Conservation (phyloP, 306 rosid species). For the Trichosanthes cucumerina region DNA sequence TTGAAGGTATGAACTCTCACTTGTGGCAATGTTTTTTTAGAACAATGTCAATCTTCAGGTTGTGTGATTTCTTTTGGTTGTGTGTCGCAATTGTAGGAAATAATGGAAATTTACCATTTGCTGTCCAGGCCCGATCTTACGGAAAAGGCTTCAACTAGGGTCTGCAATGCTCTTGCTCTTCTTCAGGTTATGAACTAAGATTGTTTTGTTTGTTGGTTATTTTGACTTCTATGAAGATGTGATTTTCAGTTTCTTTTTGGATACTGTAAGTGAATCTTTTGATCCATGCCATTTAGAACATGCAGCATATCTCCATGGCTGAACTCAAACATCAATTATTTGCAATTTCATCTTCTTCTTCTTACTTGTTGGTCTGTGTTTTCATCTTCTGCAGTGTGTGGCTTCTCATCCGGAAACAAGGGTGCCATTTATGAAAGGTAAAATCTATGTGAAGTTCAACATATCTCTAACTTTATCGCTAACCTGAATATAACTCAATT, state of each 20-base stretch:
- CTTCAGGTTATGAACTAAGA: conserved; percentile 23
- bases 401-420: conserved; percentile 33
- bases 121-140: conserved; percentile 20
- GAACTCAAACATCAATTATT: neutral
- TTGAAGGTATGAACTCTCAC: conserved; percentile 19
- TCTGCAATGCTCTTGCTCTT: conserved; percentile 26
- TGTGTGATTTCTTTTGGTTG: neutral
- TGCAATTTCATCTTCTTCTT: neutral
- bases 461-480: neutral
- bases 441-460: neutral
- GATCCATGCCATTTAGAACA: neutral
- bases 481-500: too few species aligned
- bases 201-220: neutral
- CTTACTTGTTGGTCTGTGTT: neutral
- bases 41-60: neutral
- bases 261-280: neutral
- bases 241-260: neutral
- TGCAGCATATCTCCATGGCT: neutral
- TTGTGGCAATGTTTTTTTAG: neutral
- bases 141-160: conserved; percentile 12
- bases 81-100: conserved; percentile 21
- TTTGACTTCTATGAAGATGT: neutral
- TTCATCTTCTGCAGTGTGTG: conserved; percentile 21
- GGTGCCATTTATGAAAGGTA: conserved; percentile 28
- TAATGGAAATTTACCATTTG: conserved; percentile 17